A percentile compares a stretch with the other conserved stretches of the same genome.
phyloP scores from a whole-genome alignment of 2,329 filamentous ascomycete genomes.

The Rhynchosporium agropyri region DNA sequence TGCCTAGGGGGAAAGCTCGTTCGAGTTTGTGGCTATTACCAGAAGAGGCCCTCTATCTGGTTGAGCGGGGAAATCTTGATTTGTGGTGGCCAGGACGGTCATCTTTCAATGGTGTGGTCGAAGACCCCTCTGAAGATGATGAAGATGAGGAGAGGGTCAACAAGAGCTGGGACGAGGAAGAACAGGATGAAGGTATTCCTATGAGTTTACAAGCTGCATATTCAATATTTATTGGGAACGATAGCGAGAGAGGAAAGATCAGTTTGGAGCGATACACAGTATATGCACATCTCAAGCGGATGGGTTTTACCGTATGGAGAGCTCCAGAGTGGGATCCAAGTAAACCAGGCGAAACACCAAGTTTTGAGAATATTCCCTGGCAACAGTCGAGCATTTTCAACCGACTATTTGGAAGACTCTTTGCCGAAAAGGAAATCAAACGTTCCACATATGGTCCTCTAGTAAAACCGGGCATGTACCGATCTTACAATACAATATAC shows the following conservation, averaged over 20 bases:
- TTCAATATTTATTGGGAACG: constrained; percentile 75
- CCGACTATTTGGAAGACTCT: constrained; percentile 40
- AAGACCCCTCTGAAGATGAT: constrained; percentile 34
- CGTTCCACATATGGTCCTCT: constrained; percentile 54
- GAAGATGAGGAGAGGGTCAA: constrained; percentile 45
- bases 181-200: constrained; percentile 68
- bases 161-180: constrained; percentile 40
- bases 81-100: constrained; percentile 74
- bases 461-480: constrained; percentile 64
- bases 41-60: constrained; percentile 86
- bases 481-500: constrained; percentile 73
- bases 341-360: constrained; percentile 27
- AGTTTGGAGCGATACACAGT: constrained; percentile 83
- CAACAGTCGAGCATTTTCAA: constrained; percentile 36
- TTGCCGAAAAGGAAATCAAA: constrained; percentile 32
- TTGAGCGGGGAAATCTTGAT: constrained; percentile 86
- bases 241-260: constrained; percentile 61
- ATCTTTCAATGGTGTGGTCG: constrained; percentile 49
- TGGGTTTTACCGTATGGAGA: constrained; percentile 79
- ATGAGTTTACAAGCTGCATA: constrained; percentile 92
- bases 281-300: constrained; percentile 79
- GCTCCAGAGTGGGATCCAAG: constrained; percentile 57
- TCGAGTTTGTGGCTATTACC: constrained; percentile 80
- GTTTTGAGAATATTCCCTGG: constrained; percentile 18
- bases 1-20: constrained; percentile 58